Percentiles rank a stretch among this genome's conserved stretches.
phyloP scores from a whole-genome alignment of 1,284 basidiomycete species.

The Golubevia sp. region DNA sequence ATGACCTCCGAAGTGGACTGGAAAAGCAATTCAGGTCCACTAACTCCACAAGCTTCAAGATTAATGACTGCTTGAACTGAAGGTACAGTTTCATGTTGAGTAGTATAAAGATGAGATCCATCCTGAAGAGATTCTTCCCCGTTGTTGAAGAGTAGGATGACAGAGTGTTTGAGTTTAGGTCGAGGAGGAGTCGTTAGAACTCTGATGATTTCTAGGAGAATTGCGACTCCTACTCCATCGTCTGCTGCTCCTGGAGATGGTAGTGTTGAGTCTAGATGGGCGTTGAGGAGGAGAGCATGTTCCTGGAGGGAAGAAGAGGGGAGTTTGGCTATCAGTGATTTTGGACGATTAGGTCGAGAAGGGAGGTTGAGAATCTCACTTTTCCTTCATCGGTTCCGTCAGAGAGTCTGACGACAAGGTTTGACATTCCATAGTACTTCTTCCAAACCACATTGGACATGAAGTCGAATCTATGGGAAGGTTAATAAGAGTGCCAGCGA shows the following conservation, averaged over 20 bases:
- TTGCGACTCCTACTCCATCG: conserved; percentile 53
- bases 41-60: conserved; percentile 57
- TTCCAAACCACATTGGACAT: conserved; percentile 55
- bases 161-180: conserved; percentile 40
- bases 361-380: conserved; percentile 11
- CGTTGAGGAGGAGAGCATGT: conserved; percentile 22
- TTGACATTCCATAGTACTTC: conserved; percentile 56
- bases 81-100: conserved; percentile 36
- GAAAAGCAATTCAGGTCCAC: conserved; percentile 57
- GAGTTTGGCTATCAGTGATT: neutral
- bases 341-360: neutral
- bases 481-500: neutral
- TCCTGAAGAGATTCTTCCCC: conserved; percentile 49
- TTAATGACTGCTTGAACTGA: conserved; percentile 58
- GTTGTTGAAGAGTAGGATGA: conserved; percentile 59
- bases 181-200: conserved; percentile 27
- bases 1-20: conserved; percentile 50
- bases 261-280: conserved; percentile 56
- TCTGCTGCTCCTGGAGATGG: conserved; percentile 57
- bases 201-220: conserved; percentile 52
- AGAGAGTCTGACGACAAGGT: conserved; percentile 56
- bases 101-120: neutral
- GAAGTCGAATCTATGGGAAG: conserved; percentile 33
- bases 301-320: neutral
- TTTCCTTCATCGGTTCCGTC: conserved; percentile 52